Evolutionary conservation across 1,284 basidiomycete genomes (phyloP).

Genomic region (Fistulina hepatica): DNA sequence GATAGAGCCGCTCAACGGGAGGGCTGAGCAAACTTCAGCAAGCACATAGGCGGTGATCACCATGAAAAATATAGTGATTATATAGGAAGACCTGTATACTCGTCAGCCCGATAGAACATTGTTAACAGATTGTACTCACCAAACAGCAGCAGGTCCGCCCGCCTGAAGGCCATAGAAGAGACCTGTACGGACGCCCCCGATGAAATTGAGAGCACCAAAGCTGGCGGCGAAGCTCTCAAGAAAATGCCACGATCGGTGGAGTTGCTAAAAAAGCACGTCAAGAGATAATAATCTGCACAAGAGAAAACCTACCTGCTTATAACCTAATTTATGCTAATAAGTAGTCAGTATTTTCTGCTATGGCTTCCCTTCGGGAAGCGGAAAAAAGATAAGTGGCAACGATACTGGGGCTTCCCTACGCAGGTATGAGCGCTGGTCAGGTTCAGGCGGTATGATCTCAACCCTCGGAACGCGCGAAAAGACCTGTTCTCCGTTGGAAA

Average conservation of each 20-base stretch:
- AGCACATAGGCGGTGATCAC: slow-evolving; percentile 74
- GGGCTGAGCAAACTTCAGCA: slow-evolving; percentile 78
- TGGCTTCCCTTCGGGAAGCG: slow-evolving; percentile 30
- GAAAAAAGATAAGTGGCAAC: slow-evolving; percentile 27
- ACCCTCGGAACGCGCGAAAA: no score
- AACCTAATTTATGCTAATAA: slow-evolving; percentile 64
- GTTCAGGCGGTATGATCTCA: slow-evolving; percentile 94
- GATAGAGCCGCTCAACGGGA: slow-evolving; percentile 79
- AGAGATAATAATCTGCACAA: background rate
- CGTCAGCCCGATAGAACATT: no score
- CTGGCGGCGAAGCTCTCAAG: slow-evolving; percentile 77
- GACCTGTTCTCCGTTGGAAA: no score
- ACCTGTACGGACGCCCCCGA: slow-evolving; percentile 65
- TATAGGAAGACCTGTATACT: slow-evolving; percentile 71
- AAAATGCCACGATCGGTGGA: slow-evolving; percentile 73
- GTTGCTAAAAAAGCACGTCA: slow-evolving; percentile 39
- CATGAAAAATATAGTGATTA: slow-evolving; percentile 75
- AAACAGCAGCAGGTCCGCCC: slow-evolving; percentile 76
- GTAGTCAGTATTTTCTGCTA: slow-evolving; percentile 40
- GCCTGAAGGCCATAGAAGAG: slow-evolving; percentile 73
- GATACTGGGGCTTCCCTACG: slow-evolving; percentile 85
- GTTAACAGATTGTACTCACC: slow-evolving; percentile 40
- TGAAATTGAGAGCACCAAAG: slow-evolving; percentile 78
- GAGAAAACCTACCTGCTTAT: slow-evolving; percentile 55
- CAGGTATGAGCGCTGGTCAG: slow-evolving; percentile 93